Conservation (phyloP, 1,284 basidiomycete species). For the Rhodotorula sp. region DNA sequence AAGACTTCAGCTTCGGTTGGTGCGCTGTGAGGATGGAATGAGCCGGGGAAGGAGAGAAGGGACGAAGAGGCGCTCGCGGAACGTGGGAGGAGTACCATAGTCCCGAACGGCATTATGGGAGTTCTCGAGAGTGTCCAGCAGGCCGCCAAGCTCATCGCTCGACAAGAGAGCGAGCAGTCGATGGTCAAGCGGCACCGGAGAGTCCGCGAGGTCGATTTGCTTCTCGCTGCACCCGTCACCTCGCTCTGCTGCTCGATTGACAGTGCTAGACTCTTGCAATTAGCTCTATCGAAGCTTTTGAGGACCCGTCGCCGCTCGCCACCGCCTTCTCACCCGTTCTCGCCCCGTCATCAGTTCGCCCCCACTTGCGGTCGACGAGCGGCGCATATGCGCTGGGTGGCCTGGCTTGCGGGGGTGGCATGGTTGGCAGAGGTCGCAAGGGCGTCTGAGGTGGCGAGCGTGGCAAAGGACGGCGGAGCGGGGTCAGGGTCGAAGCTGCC, state of each 20-base stretch:
- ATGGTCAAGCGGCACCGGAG: neutral
- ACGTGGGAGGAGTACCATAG: too few relatives aligned
- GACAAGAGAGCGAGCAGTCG: neutral
- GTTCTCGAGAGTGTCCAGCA: neutral
- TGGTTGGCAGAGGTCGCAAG: neutral
- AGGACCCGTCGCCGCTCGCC: neutral
- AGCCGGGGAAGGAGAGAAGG: neutral
- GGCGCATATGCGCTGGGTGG: neutral
- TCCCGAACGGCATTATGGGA: neutral
- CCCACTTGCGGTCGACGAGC: neutral
- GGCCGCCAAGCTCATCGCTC: too few relatives aligned
- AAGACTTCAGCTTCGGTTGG: too few relatives aligned
- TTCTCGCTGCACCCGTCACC: too few relatives aligned
- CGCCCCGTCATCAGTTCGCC: neutral
- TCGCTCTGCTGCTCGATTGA: too few relatives aligned
- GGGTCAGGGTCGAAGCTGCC: conserved; percentile 38
- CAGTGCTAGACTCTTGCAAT: fast-evolving
- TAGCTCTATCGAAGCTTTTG: too few relatives aligned
- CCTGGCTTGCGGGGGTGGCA: too few relatives aligned
- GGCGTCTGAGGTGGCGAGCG: neutral
- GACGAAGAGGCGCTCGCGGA: too few relatives aligned
- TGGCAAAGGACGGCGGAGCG: neutral
- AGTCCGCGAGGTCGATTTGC: too few relatives aligned
- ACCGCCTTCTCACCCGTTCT: neutral
- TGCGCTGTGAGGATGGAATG: too few relatives aligned